Base-by-base conservation (phyloP, 116 monocot species). In the Posidonia oceanica region DNA sequence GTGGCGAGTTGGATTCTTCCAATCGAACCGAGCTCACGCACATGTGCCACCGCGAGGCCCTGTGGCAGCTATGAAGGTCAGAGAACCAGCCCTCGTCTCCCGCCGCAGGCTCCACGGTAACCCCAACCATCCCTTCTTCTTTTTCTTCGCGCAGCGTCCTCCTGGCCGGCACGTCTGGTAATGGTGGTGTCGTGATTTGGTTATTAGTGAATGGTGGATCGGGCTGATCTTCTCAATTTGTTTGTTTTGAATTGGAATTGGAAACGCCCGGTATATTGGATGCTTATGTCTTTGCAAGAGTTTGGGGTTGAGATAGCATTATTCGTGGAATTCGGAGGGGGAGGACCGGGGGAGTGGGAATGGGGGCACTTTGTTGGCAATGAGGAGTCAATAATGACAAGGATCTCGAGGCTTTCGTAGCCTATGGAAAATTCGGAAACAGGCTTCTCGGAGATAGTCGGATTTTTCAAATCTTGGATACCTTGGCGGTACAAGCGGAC, bases 381-480 rank as follows among this genome's bases (percentile, higher is more conserved):
- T 83, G 85, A 76, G 20, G 16, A 78, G 70, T 54, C 70, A 59
- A 87, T 67, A 18, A 89, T 84, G 87, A 81, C 5, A 55, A 62
- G 61, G 42, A 16, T 78, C 76, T 15, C 51, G 66, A 72, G 39
- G 51, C 52, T 48, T 12, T 51, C 22, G 23, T 63, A 21, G 38
- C 59, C 68, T 18, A 88, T 93, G 93, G 86, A 82, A 64, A 78
- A 40, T 55, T 54, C 75, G 16, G 83, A 83, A 52, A 89, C 68
- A 22, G 29, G 81, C 51, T 81, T 87, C 41, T 77, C 88, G 2
- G 84, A 82, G 36, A 62, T 93, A 8, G 72, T 86, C 12, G 81
- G 75, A 58, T 56, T 75, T 5, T 39, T 96, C 68, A 91, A 76
- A 69, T 85, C 89, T 14, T 97, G 85, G 87, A 78, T 97, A 38